Evolutionary conservation across 495 filamentous ascomycete species (phyloP).

Genomic region (Annulohypoxylon stygium): DNA sequence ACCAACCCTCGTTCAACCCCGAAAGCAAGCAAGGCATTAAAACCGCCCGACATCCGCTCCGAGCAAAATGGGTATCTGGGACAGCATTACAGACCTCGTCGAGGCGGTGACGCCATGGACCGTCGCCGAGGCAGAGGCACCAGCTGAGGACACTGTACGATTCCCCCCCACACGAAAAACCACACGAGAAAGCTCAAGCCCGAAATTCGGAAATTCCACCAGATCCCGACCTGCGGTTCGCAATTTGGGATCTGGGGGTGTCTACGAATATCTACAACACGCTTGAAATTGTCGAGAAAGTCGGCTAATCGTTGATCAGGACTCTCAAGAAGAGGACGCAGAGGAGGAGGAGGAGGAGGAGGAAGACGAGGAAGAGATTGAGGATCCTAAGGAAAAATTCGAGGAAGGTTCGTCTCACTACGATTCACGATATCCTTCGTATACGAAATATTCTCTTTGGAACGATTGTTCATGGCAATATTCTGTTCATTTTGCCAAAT

Average conservation of each 20-base stretch:
- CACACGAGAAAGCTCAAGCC: constrained; percentile 73
- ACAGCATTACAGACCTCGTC: constrained; percentile 65
- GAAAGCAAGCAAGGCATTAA: constrained; percentile 57
- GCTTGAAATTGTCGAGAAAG: constrained; percentile 55
- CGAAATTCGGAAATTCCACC: constrained; percentile 62
- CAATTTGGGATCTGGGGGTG: constrained; percentile 66
- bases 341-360: constrained; percentile 82
- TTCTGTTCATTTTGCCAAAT: not conserved
- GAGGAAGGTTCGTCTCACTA: constrained; percentile 77
- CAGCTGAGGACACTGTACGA: constrained; percentile 55
- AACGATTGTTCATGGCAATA: not conserved
- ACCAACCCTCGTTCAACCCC: constrained; percentile 50
- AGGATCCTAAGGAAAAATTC: constrained; percentile 87
- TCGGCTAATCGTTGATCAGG: constrained; percentile 54
- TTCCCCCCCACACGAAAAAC: constrained; percentile 65
- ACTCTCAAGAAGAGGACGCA: constrained; percentile 56
- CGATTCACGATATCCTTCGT: not conserved
- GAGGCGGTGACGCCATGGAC: constrained; percentile 69
- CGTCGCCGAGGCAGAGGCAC: constrained; percentile 68
- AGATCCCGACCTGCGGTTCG: not conserved
- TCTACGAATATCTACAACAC: constrained; percentile 48
- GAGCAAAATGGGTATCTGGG: constrained; percentile 69
- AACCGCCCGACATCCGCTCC: constrained; percentile 49
- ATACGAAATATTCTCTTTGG: constrained; percentile 54
- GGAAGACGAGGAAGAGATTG: constrained; percentile 90